Evolutionary conservation across 2,329 filamentous ascomycete genomes (phyloP), one percentile per base, ranked within the genome.

Genomic region (Graphiopsis chlorocephala): DNA sequence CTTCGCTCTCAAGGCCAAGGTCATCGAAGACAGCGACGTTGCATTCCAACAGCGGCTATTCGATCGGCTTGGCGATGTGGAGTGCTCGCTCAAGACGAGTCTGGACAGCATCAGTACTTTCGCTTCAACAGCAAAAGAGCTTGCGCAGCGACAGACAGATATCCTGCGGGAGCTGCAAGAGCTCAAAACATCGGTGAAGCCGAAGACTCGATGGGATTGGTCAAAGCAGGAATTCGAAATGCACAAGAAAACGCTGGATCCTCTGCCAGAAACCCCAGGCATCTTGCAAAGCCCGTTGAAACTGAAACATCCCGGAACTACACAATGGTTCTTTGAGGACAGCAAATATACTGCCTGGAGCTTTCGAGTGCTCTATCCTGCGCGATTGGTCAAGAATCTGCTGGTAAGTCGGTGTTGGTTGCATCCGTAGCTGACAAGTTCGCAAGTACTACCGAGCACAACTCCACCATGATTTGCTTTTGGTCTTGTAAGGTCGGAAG

Each of bases 41-140:
- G 64, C 65, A 12, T 70, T 70, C 59, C 65, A 70, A 55, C 62
- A 63, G 25, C 64, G 65, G 53, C 56, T 63, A 2, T 65, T 67
- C 17, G 62, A 68, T 26, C 59, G 56, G n/a, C 26, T 70, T n/a
- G 62, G 65, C 38, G 60, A 60, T 23, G 58, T 68, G 15, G 45
- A 67, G 58, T 47, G 55, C 33, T 66, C 50, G 26, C 57, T 61
- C 42, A 55, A 45, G 52, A 50, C 12, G 5, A 66, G 53, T 38
- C 38, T 68, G 15, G 52, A 67, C 8, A 59, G 50, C 31, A 56
- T 69, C 45, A 57, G 61, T 23, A 55, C 47, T 17, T 68, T 67
- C 53, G 35, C 28, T 23, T 31, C 53, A 17, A 56, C 53, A 20
- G 53, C 53, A 26, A 56, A 56, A 14, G 53, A 56, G 53, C 53